Percentiles rank a stretch among this genome's conserved stretches.
Conservation (phyloP, 371 early-diverging fungal species). For the Coemansia sp. region DNA sequence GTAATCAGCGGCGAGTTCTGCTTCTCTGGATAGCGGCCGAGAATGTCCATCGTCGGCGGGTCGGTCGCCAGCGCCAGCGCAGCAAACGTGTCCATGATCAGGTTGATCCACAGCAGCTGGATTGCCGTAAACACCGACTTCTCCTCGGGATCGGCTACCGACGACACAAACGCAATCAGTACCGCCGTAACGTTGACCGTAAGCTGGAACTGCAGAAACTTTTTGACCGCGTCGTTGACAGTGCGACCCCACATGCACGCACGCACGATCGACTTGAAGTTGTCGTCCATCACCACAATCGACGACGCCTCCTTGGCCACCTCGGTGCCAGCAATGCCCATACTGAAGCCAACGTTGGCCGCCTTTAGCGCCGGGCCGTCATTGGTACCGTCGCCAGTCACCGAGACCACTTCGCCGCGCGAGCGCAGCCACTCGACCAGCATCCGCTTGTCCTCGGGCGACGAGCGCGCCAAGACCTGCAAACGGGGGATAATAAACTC, state of each 20-base stretch:
- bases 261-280: conserved; percentile 89
- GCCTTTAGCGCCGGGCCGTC: conserved; percentile 95
- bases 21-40: conserved; percentile 79
- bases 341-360: conserved; percentile 97
- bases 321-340: conserved; percentile 99
- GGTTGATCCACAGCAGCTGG: conserved; percentile 89
- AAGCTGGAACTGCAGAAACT: conserved; percentile 96
- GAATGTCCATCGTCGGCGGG: conserved; percentile 66
- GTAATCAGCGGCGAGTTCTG: conserved; percentile 78
- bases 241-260: conserved; percentile 95
- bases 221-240: conserved; percentile 91
- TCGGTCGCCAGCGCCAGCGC: conserved; percentile 91
- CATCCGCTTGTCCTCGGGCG: conserved; percentile 92
- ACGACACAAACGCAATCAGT: conserved; percentile 65
- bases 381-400: conserved; percentile 98
- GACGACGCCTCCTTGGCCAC: conserved; percentile 97
- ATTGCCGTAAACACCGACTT: conserved; percentile 77
- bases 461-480: conserved; percentile 90
- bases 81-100: conserved; percentile 89
- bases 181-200: conserved; percentile 95
- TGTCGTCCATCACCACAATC: conserved; percentile 95
- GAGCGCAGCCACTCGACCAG: conserved; percentile 84
- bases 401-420: conserved; percentile 95
- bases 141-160: conserved; percentile 58
- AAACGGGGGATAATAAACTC: conserved; percentile 79